Evolutionary conservation across 1,284 basidiomycete species (phyloP), one percentile per base, ranked within the genome.

Genomic region (Ganoderma multipileum): DNA sequence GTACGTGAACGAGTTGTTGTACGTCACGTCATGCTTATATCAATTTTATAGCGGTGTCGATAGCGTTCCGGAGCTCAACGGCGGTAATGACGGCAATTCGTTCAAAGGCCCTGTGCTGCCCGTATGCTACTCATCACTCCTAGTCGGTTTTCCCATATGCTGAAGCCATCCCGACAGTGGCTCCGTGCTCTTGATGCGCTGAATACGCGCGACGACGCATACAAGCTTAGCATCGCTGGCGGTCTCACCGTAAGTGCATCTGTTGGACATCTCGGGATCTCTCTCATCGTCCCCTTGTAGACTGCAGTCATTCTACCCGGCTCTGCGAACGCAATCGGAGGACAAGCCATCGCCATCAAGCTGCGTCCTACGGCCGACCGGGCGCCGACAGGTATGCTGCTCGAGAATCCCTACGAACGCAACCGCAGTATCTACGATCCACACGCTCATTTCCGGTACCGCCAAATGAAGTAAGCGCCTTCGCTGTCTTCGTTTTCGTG

Each of bases 261-360:
- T 12, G 18, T 23, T 4, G 47, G 14, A 16, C 20, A 6, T 54
- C 4, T 54, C 7, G 5, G n/a, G 16, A n/a, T 12, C 9, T 18
- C 33, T 20, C 5, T 14, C 58, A 41, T 16, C 47, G 7, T 0
- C 26, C 36, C 7, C 12, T 20, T 23, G 6, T 14, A 71, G 30
- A 83, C 84, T 3, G 76, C 81, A 12, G 79, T 86, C 20, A 78
- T 86, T 9, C 79, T 87, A 0, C 86, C 86, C 4, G 86, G 86
- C 6, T 83, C 81, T 14, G 85, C 82, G 8, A 82, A 85, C 75
- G 82, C 81, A 18, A 84, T 86, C 44, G 78, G 76, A 7, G 78
- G 78, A 3, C 76, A 79, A 47, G 77, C 84, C 0, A 85, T 84
- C 69, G 73, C 82, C 12, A 84, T 89, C 76, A 89, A 90, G 73